Conservation (phyloP, 169 alveolate genomes). For the Eimeria falciformis region DNA sequence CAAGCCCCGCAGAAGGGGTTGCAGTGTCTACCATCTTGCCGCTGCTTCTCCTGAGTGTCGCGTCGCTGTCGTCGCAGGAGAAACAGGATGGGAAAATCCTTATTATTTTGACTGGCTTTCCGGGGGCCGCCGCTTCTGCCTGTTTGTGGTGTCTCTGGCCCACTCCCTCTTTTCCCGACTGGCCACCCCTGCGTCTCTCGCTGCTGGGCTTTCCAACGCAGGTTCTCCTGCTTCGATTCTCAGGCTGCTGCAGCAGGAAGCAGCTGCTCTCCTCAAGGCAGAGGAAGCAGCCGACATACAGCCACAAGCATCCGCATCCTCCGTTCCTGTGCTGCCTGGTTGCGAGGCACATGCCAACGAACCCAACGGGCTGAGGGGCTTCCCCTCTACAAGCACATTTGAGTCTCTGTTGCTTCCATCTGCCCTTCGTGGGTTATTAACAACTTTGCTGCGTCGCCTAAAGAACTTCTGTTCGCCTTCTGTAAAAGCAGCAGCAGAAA, state of each 20-base stretch:
- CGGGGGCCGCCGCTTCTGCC: conserved; percentile 60
- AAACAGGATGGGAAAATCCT: conserved; percentile 72
- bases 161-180: conserved; percentile 65
- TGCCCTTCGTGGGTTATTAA: conserved; percentile 53
- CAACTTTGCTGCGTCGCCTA: conserved; percentile 53
- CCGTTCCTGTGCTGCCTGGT: conserved; percentile 3
- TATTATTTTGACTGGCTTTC: conserved; percentile 61
- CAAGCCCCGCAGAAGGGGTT: conserved; percentile 69
- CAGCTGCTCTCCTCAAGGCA: conserved; percentile 20
- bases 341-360: conserved; percentile 40
- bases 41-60: conserved; percentile 70
- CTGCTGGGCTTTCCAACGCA: conserved; percentile 26
- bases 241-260: conserved; percentile 56
- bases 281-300: neutral
- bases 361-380: neutral
- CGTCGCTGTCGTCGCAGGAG: conserved; percentile 64
- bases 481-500: neutral
- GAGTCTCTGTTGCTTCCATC: conserved; percentile 58
- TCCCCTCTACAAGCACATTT: conserved; percentile 40
- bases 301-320: neutral
- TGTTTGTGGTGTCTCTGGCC: conserved; percentile 66
- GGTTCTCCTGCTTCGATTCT: conserved; percentile 55
- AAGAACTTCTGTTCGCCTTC: conserved; percentile 31
- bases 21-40: conserved; percentile 65
- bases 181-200: conserved; percentile 58